These are phyloP conservation scores for Fraxinus excelsior DNA, from an alignment of 257 asterid genomes.

Conservation along the genomic window DNA sequence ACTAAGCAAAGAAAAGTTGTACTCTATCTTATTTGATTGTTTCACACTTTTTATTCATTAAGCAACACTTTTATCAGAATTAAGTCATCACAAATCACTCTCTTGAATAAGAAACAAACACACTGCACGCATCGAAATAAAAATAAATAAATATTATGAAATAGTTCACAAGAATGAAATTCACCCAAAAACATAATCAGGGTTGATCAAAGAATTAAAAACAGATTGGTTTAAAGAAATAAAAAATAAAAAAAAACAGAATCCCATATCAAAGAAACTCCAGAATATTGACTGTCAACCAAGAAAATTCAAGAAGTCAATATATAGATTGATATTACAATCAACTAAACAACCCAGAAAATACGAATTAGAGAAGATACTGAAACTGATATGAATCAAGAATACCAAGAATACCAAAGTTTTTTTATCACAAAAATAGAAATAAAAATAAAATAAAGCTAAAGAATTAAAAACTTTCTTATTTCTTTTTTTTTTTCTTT, in stretches of 20 bases:
- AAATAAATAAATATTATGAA: background rate
- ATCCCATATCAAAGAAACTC: background rate
- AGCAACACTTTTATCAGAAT: constrained; percentile 31
- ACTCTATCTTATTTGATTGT: constrained; percentile 5
- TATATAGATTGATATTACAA: constrained; percentile 4
- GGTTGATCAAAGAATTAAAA: background rate
- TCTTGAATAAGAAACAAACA: constrained; percentile 40
- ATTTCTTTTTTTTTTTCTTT: background rate
- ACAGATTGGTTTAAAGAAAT: background rate
- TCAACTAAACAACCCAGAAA: constrained; percentile 14
- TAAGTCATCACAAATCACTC: constrained; percentile 32
- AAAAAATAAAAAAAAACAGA: constrained; percentile 7
- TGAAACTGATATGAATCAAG: constrained; percentile 23
- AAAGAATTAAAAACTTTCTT: constrained; percentile 22
- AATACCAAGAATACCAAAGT: constrained; percentile 2
- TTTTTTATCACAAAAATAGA: constrained; percentile 16
- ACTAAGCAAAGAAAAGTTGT: background rate
- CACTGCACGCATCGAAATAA: constrained; percentile 4
- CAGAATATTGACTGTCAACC: constrained; percentile 2
- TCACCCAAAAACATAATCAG: constrained; percentile 19
- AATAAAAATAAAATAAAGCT: background rate
- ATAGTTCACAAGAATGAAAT: background rate
- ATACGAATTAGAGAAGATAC: background rate
- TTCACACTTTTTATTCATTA: constrained; percentile 21
- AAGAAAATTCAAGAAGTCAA: constrained; percentile 7